A percentile compares a stretch with the other conserved stretches of the same genome.
Conservation (phyloP, 768 basidiomycete genomes). For the Chalciporus pseudorubinellus region DNA sequence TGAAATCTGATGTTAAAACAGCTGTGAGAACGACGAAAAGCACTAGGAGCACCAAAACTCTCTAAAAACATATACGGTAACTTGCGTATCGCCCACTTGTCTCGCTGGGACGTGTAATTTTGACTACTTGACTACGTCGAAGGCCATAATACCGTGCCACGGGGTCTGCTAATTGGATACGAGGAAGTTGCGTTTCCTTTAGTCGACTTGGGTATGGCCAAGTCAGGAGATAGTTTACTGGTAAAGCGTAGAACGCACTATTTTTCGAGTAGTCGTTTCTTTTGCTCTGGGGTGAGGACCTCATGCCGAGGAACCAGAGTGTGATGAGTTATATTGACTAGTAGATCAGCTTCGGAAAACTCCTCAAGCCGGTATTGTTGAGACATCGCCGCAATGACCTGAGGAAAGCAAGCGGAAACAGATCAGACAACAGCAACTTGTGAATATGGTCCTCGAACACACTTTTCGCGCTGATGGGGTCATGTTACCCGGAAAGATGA, state of each 20-base stretch:
- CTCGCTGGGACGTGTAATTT: constrained; percentile 96
- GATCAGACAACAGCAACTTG: not conserved
- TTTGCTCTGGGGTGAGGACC: constrained; percentile 81
- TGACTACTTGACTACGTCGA: constrained; percentile 93
- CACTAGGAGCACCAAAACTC: not conserved
- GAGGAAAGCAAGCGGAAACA: constrained; percentile 6
- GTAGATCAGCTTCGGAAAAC: constrained; percentile 92
- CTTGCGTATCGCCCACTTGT: constrained; percentile 93
- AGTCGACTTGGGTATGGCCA: constrained; percentile 62
- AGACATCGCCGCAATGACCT: constrained; percentile 94
- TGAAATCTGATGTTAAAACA: constrained; percentile 4
- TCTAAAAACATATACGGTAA: constrained; percentile 85
- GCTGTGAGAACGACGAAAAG: constrained; percentile 1
- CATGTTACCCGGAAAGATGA: constrained; percentile 95
- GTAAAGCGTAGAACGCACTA: constrained; percentile 65
- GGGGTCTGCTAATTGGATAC: constrained; percentile 94
- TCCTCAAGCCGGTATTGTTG: constrained; percentile 87
- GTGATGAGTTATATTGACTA: constrained; percentile 97
- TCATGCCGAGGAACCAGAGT: constrained; percentile 93
- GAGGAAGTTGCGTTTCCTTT: constrained; percentile 96
- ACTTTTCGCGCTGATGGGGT: constrained; percentile 96
- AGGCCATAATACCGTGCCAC: constrained; percentile 99
- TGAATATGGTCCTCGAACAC: constrained; percentile 12
- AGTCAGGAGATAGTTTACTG: constrained; percentile 7
- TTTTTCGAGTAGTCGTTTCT: constrained; percentile 80